Conservation (phyloP, 352 stramenopile species). For the Lagenidium giganteum region DNA sequence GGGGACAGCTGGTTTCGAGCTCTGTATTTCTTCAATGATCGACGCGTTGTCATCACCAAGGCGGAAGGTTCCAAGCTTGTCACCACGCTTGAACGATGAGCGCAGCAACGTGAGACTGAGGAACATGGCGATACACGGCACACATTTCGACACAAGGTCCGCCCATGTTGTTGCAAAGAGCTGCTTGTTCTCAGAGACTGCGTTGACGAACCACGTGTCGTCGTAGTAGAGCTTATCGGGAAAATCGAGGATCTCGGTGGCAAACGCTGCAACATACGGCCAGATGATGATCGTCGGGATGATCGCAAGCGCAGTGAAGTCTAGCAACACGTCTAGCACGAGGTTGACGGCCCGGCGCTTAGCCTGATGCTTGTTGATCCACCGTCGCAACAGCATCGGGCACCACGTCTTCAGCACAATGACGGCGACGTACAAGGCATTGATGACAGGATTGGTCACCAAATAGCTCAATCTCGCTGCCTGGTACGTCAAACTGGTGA, state of each 20-base stretch:
- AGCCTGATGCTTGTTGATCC: too few relatives aligned
- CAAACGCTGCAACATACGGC: background rate
- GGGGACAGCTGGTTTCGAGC: too few relatives aligned
- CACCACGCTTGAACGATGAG: too few relatives aligned
- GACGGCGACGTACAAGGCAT: slow-evolving; percentile 6
- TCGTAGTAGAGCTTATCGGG: slow-evolving; percentile 2
- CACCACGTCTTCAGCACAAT: slow-evolving; percentile 20
- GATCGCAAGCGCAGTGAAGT: slow-evolving; percentile 9
- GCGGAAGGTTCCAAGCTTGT: too few relatives aligned
- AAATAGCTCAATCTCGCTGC: slow-evolving; percentile 12
- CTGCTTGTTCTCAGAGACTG: slow-evolving; percentile 3
- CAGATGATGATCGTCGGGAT: slow-evolving; percentile 4
- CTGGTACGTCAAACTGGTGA: slow-evolving; percentile 23
- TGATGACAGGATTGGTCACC: slow-evolving; percentile 13
- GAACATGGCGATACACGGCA: slow-evolving; percentile 6
- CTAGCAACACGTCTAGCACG: slow-evolving; percentile 11
- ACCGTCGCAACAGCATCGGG: slow-evolving; percentile 4
- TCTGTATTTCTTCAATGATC: too few relatives aligned
- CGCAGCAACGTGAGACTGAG: too few relatives aligned
- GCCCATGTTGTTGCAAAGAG: slow-evolving; percentile 11
- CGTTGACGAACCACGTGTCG: slow-evolving; percentile 6
- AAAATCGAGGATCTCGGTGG: background rate
- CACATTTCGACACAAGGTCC: slow-evolving; percentile 11
- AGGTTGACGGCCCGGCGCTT: background rate
- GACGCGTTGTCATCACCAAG: too few relatives aligned